Evolutionary conservation across 805 yeast species (phyloP), one percentile per base, ranked within the genome.

Genomic region (Cephaloascus fragrans): DNA sequence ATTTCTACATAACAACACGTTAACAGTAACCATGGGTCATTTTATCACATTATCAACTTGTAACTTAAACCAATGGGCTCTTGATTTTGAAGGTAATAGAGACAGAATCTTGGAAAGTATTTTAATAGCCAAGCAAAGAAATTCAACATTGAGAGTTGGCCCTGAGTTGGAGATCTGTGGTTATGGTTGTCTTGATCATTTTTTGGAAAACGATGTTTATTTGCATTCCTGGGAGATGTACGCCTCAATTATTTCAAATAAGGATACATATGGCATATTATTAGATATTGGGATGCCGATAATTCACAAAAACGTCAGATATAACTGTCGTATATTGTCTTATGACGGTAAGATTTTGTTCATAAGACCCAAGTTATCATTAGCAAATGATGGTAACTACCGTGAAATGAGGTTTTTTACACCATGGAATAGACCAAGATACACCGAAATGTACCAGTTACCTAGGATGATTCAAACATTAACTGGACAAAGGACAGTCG

Each of bases 331-430:
- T 44, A 63, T 93, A 35, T 60, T 93, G 33, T 82, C 96, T 2
- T 74, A 77, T 55, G 79, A 88, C 61, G 87, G 89, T 28, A 67
- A 76, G 51, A 83, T 93, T 40, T 59, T 89, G 35, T 68, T 90
- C 47, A 90, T 93, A 48, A 75, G 97, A 50, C 99, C 99, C 15
- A 93, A 93, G 56, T 54, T 93, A 35, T 81, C 88, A 75, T 71
- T 93, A 37, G 97, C 97, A 15, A 94, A 93, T 55, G 98, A 93
- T 62, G 99, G 99, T 1, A 93, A 93, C 56, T 93, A 94, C 62
- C 75, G 98, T 37, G 99, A 93, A 59, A 89, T 93, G 97, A 73
- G 99, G 50, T 87, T 80, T 57, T 93, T 93, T 59, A 85, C 95
- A 0, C 96, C 97, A 10, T 93, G 98, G 98, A 64, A 76, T 51